phyloP scores from a whole-genome alignment of 2,329 filamentous ascomycete genomes.

The Phaeophleospora eucalypticola region DNA sequence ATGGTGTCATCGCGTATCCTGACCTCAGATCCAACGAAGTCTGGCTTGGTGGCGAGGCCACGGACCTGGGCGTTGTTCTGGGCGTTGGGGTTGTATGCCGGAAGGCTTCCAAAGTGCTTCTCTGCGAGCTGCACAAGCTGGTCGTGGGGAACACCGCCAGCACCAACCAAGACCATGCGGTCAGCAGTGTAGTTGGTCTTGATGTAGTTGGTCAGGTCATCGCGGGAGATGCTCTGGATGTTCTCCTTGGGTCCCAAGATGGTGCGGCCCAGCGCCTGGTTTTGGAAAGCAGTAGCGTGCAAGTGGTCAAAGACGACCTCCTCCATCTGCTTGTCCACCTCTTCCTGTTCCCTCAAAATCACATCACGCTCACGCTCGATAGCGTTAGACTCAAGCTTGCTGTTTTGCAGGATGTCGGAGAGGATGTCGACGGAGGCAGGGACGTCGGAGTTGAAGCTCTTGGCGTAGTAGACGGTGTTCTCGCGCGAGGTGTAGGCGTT shows the following conservation, averaged over 20 bases:
- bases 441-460: slow-evolving; percentile 97
- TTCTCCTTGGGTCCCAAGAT: slow-evolving; percentile 98
- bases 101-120: slow-evolving; percentile 84
- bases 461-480: slow-evolving; percentile 99
- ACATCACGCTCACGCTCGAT: slow-evolving; percentile 98
- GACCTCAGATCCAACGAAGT: slow-evolving; percentile 95
- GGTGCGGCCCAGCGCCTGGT: slow-evolving; percentile 92
- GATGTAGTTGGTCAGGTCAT: slow-evolving; percentile 92
- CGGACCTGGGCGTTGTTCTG: slow-evolving; percentile 68
- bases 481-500: slow-evolving; percentile 99
- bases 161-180: slow-evolving; percentile 96
- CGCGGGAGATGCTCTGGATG: slow-evolving; percentile 90
- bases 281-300: slow-evolving; percentile 95
- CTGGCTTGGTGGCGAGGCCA: slow-evolving; percentile 77
- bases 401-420: slow-evolving; percentile 98
- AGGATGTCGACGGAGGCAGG: slow-evolving; percentile 96
- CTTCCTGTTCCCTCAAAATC: slow-evolving; percentile 96
- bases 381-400: slow-evolving; percentile 86
- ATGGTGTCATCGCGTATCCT: slow-evolving; percentile 94
- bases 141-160: slow-evolving; percentile 89
- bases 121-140: slow-evolving; percentile 94
- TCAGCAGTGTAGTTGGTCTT: slow-evolving; percentile 99
- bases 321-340: slow-evolving; percentile 99
- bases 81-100: slow-evolving; percentile 69
- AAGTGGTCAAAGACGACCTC: slow-evolving; percentile 99